A percentile compares a stretch with the other conserved stretches of the same genome.
Conservation (phyloP, 495 filamentous ascomycete genomes). For the Aspergillus baeticus region DNA sequence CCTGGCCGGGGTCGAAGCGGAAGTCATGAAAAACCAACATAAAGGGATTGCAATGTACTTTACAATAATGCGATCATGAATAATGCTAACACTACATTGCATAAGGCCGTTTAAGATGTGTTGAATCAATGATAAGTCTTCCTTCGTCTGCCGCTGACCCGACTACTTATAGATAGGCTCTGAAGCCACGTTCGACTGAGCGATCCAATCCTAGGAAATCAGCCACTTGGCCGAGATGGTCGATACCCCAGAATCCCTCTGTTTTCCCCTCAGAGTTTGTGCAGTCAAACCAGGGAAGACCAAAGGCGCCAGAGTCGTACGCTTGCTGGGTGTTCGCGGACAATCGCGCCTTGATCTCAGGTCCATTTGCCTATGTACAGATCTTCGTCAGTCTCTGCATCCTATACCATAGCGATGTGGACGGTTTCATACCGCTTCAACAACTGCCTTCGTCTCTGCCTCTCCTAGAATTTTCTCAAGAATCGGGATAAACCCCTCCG, state of each 20-base stretch:
- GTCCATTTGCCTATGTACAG: background rate
- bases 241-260: constrained; percentile 69
- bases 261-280: constrained; percentile 57
- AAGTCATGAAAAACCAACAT: background rate
- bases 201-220: constrained; percentile 58
- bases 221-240: constrained; percentile 64
- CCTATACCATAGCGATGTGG: background rate
- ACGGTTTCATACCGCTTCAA: constrained; percentile 39
- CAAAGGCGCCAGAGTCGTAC: constrained; percentile 64
- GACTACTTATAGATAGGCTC: constrained; percentile 22
- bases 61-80: background rate
- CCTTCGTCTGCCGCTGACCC: background rate
- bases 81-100: background rate
- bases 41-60: no score
- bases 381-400: background rate
- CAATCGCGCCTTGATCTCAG: constrained; percentile 54
- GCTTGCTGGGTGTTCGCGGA: constrained; percentile 55
- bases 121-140: no score
- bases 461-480: constrained; percentile 52
- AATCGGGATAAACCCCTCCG: constrained; percentile 46
- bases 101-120: background rate
- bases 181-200: constrained; percentile 29
- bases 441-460: constrained; percentile 37
- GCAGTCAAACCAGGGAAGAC: constrained; percentile 69
- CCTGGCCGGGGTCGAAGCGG: constrained; percentile 6